These are phyloP conservation scores for Scedosporium dehoogii DNA, from an alignment of 2,329 filamentous ascomycete species.

Conservation along the genomic window DNA sequence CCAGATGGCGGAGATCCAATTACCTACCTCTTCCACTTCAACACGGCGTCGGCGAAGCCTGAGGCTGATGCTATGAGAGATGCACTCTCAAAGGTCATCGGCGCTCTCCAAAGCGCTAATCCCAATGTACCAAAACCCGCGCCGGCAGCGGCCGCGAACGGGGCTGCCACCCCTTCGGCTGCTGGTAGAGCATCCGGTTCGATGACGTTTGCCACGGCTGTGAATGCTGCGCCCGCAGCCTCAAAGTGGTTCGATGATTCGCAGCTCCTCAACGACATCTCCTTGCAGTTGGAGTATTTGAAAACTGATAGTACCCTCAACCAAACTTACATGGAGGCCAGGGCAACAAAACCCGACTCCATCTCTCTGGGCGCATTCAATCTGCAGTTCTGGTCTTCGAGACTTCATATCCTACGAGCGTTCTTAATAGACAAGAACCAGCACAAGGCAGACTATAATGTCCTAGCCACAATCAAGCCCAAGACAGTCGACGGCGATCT, in stretches of 20 bases:
- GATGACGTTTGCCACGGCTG: conserved; percentile 69
- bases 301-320: conserved; percentile 67
- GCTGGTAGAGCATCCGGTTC: conserved; percentile 48
- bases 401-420: conserved; percentile 74
- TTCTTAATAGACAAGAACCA: conserved; percentile 86
- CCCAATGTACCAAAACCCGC: conserved; percentile 38
- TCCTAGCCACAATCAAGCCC: conserved; percentile 80
- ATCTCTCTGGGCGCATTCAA: conserved; percentile 77
- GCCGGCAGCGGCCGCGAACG: conserved; percentile 16
- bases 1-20: conserved; percentile 48
- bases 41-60: conserved; percentile 63
- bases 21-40: conserved; percentile 83
- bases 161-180: conserved; percentile 14
- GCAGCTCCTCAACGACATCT: conserved; percentile 65
- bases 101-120: conserved; percentile 52
- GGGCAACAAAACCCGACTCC: conserved; percentile 72
- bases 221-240: conserved; percentile 41
- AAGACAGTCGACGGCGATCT: conserved; percentile 63
- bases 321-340: conserved; percentile 78
- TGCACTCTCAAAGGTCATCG: conserved; percentile 66
- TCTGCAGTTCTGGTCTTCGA: conserved; percentile 86
- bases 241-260: conserved; percentile 72
- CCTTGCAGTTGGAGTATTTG: conserved; percentile 79
- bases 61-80: conserved; percentile 85
- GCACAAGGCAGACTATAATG: conserved; percentile 84